Evolutionary conservation across 768 basidiomycete species (phyloP).

Genomic region (Hortiboletus campestris): DNA sequence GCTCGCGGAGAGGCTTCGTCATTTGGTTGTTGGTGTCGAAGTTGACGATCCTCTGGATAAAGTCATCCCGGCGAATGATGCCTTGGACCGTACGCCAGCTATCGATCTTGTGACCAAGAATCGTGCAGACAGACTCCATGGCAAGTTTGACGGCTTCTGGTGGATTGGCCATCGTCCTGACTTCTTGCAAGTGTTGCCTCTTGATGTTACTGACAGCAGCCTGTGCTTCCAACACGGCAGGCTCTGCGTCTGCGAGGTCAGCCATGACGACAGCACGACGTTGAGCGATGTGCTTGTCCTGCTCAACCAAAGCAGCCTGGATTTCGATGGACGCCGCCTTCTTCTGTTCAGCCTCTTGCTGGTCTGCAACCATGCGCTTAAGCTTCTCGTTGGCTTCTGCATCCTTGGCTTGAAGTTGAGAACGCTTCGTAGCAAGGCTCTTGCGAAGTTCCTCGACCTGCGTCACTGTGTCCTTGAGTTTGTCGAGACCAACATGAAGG

Average conservation of each 20-base stretch:
- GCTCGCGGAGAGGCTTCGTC: constrained; percentile 84
- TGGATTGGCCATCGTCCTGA: constrained; percentile 96
- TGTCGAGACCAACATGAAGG: constrained; percentile 96
- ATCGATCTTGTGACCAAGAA: constrained; percentile 96
- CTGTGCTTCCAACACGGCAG: constrained; percentile 93
- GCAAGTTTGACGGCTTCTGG: constrained; percentile 96
- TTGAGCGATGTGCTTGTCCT: constrained; percentile 86
- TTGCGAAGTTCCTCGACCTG: constrained; percentile 96
- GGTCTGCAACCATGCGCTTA: constrained; percentile 96
- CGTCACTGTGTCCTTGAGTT: constrained; percentile 90
- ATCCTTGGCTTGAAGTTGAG: constrained; percentile 90
- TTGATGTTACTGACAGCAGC: constrained; percentile 97
- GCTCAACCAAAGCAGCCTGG: constrained; percentile 88
- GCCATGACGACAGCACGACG: constrained; percentile 87
- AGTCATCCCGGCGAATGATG: constrained; percentile 94
- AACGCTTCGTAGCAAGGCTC: constrained; percentile 91
- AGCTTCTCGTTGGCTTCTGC: constrained; percentile 96
- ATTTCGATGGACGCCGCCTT: constrained; percentile 95
- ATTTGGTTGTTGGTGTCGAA: constrained; percentile 92
- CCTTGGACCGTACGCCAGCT: constrained; percentile 95
- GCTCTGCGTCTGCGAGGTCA: constrained; percentile 96
- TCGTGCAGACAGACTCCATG: constrained; percentile 97
- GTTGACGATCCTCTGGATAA: constrained; percentile 92
- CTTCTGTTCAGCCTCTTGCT: constrained; percentile 98
- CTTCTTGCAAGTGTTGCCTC: constrained; percentile 93